Evolutionary conservation across 805 yeast species (phyloP).

Genomic region (Torulaspora microellipsoides): DNA sequence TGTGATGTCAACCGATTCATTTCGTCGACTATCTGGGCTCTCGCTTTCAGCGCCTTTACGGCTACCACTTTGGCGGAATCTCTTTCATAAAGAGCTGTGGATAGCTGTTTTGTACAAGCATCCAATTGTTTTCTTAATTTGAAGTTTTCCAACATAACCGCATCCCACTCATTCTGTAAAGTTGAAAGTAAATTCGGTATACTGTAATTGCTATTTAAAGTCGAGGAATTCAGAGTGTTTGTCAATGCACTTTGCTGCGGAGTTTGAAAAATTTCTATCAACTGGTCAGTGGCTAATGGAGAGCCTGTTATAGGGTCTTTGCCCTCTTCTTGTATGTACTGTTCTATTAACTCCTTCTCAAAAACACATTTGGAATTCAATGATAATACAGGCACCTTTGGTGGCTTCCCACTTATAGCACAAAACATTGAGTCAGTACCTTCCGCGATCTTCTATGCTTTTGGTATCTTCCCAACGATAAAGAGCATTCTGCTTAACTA

Average conservation of each 20-base stretch:
- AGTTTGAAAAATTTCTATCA: slow-evolving; percentile 41
- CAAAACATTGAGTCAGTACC: slow-evolving; percentile 26
- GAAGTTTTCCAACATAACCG: slow-evolving; percentile 75
- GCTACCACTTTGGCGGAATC: slow-evolving; percentile 92
- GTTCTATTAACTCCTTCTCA: slow-evolving; percentile 55
- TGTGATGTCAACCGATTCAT: slow-evolving; percentile 50
- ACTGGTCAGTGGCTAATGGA: slow-evolving; percentile 52
- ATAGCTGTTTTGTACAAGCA: slow-evolving; percentile 63
- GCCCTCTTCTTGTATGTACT: slow-evolving; percentile 59
- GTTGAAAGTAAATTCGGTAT: slow-evolving; percentile 73
- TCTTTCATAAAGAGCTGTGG: slow-evolving; percentile 72
- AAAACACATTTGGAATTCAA: slow-evolving; percentile 65
- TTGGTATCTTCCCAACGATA: background rate
- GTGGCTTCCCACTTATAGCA: slow-evolving; percentile 63
- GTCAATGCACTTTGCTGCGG: slow-evolving; percentile 29
- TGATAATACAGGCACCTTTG: slow-evolving; percentile 71
- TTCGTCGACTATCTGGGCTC: slow-evolving; percentile 69
- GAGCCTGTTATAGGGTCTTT: slow-evolving; percentile 74
- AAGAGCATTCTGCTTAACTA: background rate
- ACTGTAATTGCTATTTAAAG: slow-evolving; percentile 38
- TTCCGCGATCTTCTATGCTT: too few species aligned
- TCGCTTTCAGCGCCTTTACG: slow-evolving; percentile 64
- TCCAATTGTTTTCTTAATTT: slow-evolving; percentile 67
- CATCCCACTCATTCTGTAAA: slow-evolving; percentile 88
- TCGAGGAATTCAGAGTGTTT: slow-evolving; percentile 40